Evolutionary conservation across 106 monocot species (phyloP), one percentile per base, ranked within the genome.

Genomic region (Platanthera zijinensis): DNA sequence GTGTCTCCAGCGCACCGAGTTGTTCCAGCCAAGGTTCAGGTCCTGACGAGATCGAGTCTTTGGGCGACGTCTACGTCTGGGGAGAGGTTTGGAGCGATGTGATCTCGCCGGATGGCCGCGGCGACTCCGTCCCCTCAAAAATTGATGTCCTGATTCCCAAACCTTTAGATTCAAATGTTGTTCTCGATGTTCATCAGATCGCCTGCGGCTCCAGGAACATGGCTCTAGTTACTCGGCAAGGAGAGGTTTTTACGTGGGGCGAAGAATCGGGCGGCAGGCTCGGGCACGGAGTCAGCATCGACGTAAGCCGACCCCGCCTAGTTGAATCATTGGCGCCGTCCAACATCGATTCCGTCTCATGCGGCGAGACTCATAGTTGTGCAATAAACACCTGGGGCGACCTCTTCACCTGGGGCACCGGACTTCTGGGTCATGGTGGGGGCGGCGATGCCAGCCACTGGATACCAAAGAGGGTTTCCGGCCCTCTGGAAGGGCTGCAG

Each of bases 171-270:
- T 86, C 89, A 45, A 80, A 89, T 82, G 82, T 89, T 17, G 89
- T 89, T 64, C 64, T 89, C 25, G 86, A 89, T 74, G 84, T 90
- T 75, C 84, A 84, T 47, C 86, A 90, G 22, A 84, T 90, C 48
- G 84, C 82, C 63, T 87, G 90, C 82, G 90, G 90, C 73, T 82
- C 80, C 30, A 90, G 83, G 80, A 86, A 90, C 81, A 84, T 75
- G 73, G 86, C 90, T 68, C 84, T 90, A 52, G 82, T 91, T 52
- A 91, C 88, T 14, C 83, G 87, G 73, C 88, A 88, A 66, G 91
- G 91, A 30, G 91, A 91, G 50, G 88, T 91, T 17, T 91, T 91
- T 54, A 88, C 91, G 2, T 91, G 91, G 91, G 91, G 91, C 56
- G 91, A 88, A 50, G 88, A 86, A 77, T 82, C 66, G 50, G 86